Evolutionary conservation across 805 yeast species (phyloP).

Genomic region (Sugiyamaella marilandica): DNA sequence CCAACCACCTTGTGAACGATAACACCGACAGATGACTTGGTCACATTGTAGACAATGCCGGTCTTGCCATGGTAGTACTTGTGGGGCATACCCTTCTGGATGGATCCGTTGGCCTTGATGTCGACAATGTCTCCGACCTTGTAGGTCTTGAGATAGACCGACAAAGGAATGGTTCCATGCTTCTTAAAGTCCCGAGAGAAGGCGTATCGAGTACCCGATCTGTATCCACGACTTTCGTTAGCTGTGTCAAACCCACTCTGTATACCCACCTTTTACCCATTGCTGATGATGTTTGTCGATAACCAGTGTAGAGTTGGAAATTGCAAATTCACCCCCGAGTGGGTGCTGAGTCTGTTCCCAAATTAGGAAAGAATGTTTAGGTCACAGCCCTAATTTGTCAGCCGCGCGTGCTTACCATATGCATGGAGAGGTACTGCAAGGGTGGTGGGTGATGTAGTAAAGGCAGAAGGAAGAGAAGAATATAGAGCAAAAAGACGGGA

Average conservation of each 20-base stretch:
- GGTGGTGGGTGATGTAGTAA: too few relatives aligned
- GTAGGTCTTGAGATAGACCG: conserved; percentile 96
- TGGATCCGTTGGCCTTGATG: conserved; percentile 98
- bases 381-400: conserved; percentile 9
- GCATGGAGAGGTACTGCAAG: not conserved
- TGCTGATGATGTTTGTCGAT: conserved; percentile 24
- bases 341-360: conserved; percentile 3
- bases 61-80: conserved; percentile 99
- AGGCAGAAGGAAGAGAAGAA: too few relatives aligned
- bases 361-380: conserved; percentile 1
- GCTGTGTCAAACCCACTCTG: not conserved
- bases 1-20: conserved; percentile 98
- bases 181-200: conserved; percentile 99
- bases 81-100: conserved; percentile 99
- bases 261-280: conserved; percentile 41
- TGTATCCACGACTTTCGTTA: conserved; percentile 79
- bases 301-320: not conserved
- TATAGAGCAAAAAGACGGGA: too few relatives aligned
- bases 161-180: conserved; percentile 91
- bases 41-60: conserved; percentile 97
- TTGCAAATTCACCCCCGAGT: conserved; percentile 1
- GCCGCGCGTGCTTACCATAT: not conserved
- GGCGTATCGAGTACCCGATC: conserved; percentile 99
- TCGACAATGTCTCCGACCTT: conserved; percentile 99
- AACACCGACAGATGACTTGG: conserved; percentile 98